Base-by-base conservation (phyloP, 441 rosid genomes). In the Gossypium gossypioides region DNA sequence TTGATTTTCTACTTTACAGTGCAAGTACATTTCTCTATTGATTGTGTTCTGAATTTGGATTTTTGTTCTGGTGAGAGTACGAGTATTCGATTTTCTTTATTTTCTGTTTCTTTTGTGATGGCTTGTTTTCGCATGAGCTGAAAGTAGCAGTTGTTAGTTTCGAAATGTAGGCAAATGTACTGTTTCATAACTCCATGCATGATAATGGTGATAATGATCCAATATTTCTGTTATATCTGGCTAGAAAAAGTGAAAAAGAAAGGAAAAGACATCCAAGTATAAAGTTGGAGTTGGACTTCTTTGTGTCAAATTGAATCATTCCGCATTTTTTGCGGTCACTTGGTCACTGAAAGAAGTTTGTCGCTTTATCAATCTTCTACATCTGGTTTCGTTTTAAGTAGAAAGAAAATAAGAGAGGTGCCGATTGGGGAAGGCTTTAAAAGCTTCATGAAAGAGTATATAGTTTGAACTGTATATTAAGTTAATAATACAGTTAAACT, bases 361-460 rank as follows among this genome's bases (percentile, higher is more conserved):
- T 50, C 27, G 46, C 37, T 9, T 68, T 27, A 5, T 50, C 22
- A n/a, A 16, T 15, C 58, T 67, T n/a, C 21, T 15, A 19, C 29
- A 25, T 50, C 44, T 51, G 32, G 13, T 32, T 40, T 27, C 25
- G 0, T 51, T 10, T 13, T n/a, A 2, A 51, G 46, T 27, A 68
- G 27, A 16, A 68, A 68, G 9, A 8, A 50, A 15, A 50, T n/a
- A 15, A 48, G 15, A 13, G 21, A 6, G 15, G 44, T 9, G 13
- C 13, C 13, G 6, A 57, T 10, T 16, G 42, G 42, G 44, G 40
- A 67, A 50, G 16, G 15, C 44, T 27, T 25, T 67, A 66, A 51
- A 66, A 66, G 57, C 70, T 66, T 66, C n/a, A 48, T 15, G 22
- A 60, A 65, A 65, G 69, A 50, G 25, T 50, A 51, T 25, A 8